phyloP scores from a whole-genome alignment of 495 filamentous ascomycete species.

The Niebla homalea region DNA sequence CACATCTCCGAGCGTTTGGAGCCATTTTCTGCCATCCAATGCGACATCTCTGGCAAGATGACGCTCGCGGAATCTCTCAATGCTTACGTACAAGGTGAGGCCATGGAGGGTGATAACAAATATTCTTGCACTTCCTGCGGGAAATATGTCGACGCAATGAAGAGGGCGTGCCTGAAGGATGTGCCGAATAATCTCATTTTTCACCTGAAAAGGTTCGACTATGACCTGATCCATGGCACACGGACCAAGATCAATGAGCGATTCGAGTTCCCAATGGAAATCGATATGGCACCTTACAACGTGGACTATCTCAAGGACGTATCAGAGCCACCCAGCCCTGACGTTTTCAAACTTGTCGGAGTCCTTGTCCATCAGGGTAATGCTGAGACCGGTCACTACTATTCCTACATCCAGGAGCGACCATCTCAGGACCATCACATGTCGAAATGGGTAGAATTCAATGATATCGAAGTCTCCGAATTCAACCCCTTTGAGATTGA shows the following conservation, averaged over 20 bases:
- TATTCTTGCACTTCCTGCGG: slow-evolving; percentile 92
- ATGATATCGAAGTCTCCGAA: slow-evolving; percentile 64
- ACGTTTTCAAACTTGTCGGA: slow-evolving; percentile 85
- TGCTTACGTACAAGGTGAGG: slow-evolving; percentile 89
- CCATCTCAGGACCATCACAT: slow-evolving; percentile 36
- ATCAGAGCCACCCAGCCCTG: slow-evolving; percentile 35
- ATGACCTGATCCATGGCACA: slow-evolving; percentile 70
- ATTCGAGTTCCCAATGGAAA: slow-evolving; percentile 70
- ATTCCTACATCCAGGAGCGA: slow-evolving; percentile 81
- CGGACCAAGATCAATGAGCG: slow-evolving; percentile 92
- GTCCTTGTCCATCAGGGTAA: slow-evolving; percentile 86
- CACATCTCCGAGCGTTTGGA: slow-evolving; percentile 88
- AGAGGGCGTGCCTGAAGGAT: slow-evolving; percentile 84
- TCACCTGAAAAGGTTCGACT: slow-evolving; percentile 92
- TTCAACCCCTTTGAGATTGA: slow-evolving; percentile 68
- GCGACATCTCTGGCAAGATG: slow-evolving; percentile 89
- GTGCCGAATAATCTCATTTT: slow-evolving; percentile 92
- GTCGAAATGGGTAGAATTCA: slow-evolving; percentile 77
- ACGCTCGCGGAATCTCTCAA: slow-evolving; percentile 75
- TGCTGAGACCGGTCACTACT: slow-evolving; percentile 93
- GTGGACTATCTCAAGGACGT: slow-evolving; percentile 69
- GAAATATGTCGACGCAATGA: slow-evolving; percentile 86
- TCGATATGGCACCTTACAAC: slow-evolving; percentile 88
- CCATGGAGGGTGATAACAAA: slow-evolving; percentile 97
- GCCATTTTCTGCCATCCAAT: slow-evolving; percentile 89